A percentile compares a stretch with the other conserved stretches of the same genome.
phyloP scores from a whole-genome alignment of 1,284 basidiomycete species.

The Ustilago curta region DNA sequence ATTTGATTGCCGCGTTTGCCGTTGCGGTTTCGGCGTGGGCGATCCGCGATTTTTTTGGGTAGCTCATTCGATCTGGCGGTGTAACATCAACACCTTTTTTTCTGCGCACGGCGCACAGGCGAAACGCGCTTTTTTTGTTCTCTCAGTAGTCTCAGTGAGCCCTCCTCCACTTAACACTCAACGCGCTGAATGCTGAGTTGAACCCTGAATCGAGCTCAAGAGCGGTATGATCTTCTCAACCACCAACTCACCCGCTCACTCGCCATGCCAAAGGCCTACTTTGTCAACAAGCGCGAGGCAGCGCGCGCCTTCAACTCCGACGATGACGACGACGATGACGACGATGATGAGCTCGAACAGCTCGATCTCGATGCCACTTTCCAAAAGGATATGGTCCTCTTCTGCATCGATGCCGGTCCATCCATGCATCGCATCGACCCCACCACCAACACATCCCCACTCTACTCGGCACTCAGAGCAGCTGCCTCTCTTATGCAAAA shows the following conservation, averaged over 20 bases:
- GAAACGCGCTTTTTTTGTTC: not conserved
- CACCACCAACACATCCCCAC: slow-evolving; percentile 60
- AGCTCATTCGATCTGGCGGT: too few relatives aligned
- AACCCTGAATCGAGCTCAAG: not conserved
- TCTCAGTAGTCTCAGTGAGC: slow-evolving; percentile 9
- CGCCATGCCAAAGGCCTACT: slow-evolving; percentile 51
- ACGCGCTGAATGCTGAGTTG: not conserved
- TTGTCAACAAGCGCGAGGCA: slow-evolving; percentile 49
- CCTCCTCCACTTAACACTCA: slow-evolving; percentile 5
- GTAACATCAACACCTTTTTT: too few relatives aligned
- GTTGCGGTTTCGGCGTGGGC: too few relatives aligned
- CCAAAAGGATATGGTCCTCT: slow-evolving; percentile 72
- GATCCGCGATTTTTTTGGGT: too few relatives aligned
- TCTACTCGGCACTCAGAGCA: slow-evolving; percentile 78
- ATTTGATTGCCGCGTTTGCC: too few relatives aligned
- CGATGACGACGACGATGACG: slow-evolving; percentile 28
- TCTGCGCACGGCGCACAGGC: not conserved
- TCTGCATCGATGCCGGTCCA: slow-evolving; percentile 90
- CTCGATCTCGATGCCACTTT: slow-evolving; percentile 47
- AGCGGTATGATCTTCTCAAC: not conserved
- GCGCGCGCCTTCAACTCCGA: slow-evolving; percentile 43
- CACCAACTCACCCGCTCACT: not conserved
- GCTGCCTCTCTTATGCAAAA: slow-evolving; percentile 86
- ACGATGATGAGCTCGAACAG: slow-evolving; percentile 47
- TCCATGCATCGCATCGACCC: slow-evolving; percentile 78